Evolutionary conservation across 306 rosid species (phyloP), one percentile per base, ranked within the genome.

Genomic region (Chamaecrista fasciculata): DNA sequence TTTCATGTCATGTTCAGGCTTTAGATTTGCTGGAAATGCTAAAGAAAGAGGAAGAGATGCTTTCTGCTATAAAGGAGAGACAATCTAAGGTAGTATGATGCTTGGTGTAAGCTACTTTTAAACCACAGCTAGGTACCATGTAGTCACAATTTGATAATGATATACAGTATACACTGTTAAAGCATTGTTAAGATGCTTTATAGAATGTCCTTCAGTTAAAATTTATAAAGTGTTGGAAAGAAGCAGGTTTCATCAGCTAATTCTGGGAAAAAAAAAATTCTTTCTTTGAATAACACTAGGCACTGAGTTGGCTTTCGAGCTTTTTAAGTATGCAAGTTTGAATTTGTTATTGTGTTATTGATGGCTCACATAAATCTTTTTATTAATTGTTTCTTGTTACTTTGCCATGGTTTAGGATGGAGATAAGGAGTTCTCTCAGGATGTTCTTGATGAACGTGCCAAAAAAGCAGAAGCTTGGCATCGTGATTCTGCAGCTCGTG

Each of bases 21-120:
- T 57, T 87, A 29, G 99, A 89, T 85, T 81, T 91, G 43, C 47
- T 89, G 70, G 97, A 95, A 68, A 84, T 89, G 99, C 83, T 95
- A 26, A 89, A 89, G 80, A 89, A 82, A 79, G 99, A 95, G 75
- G 96, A 91, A 33, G 97, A 91, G 67, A 85, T 95, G 89, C 90
- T 95, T 62, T 76, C 83, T 52, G 87, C 94, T 23, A 73, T 91
- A 21, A 91, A 89, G 82, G 91, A 88, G 59, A 91, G 68, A 73
- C 86, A 81, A 67, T 82, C 84, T 19, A 84, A 91, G 99, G 99
- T 90, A 84, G 28, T 66, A 73, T 64, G 43, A 56, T 31, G 29
- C 47, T 59, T 58, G 53, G 53, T 53, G 74, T 63, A 20, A 48
- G 46, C 77, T 72, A 23, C 50, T 57, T 59, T 43, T 44, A 21